Conservation (phyloP, 805 yeast species). For the Candida ulmi region DNA sequence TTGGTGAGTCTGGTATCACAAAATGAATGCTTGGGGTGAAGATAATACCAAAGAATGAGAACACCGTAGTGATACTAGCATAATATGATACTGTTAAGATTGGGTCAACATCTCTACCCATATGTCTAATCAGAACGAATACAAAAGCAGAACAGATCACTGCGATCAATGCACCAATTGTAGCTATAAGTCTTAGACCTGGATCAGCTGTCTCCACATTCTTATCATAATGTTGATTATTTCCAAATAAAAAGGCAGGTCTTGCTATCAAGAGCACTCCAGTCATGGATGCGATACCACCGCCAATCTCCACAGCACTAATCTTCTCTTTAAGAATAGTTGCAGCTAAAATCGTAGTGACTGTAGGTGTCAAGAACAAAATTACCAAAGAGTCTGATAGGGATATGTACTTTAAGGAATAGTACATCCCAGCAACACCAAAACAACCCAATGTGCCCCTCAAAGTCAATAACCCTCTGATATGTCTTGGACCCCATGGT, state of each 20-base stretch:
- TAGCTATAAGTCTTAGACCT: conserved; percentile 49
- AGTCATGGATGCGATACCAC: conserved; percentile 54
- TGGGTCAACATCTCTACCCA: conserved; percentile 72
- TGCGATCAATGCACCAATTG: conserved; percentile 53
- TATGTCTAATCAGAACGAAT: conserved; percentile 57
- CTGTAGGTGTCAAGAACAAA: conserved; percentile 65
- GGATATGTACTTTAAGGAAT: conserved; percentile 59
- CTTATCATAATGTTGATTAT: conserved; percentile 25
- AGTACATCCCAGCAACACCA: conserved; percentile 73
- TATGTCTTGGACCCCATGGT: conserved; percentile 59
- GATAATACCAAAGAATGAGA: conserved; percentile 44
- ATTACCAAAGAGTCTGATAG: conserved; percentile 73
- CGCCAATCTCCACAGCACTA: conserved; percentile 53
- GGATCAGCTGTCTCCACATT: conserved; percentile 45
- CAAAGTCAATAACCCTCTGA: conserved; percentile 42
- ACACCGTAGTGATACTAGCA: conserved; percentile 51
- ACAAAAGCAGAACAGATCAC: conserved; percentile 62
- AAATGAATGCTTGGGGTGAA: conserved; percentile 49
- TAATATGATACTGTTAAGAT: conserved; percentile 68
- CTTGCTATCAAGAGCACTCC: conserved; percentile 77
- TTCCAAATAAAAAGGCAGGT: conserved; percentile 63
- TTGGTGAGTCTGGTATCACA: conserved; percentile 46
- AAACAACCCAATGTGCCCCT: conserved; percentile 71
- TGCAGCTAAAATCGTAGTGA: conserved; percentile 66
- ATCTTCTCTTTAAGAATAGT: conserved; percentile 55